Base-by-base conservation (phyloP, 495 filamentous ascomycete genomes). In the Penicillium crystallinum region DNA sequence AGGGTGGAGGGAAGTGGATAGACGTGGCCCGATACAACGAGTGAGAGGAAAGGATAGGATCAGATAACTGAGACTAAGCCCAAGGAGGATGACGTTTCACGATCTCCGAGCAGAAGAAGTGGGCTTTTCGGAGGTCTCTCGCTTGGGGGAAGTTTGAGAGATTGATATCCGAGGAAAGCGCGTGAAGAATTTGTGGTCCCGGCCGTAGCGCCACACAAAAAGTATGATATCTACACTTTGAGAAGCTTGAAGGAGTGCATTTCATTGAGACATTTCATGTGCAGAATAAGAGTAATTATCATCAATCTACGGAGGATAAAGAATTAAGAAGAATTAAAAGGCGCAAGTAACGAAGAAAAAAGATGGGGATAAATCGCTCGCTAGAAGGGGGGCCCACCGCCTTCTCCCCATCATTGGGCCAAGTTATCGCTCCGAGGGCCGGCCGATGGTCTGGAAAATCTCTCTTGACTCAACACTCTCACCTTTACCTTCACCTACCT, bases 381-480 rank as follows among this genome's bases (percentile, higher is more conserved):
- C 37, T 48, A 50, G 33, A 19, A 12, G n/a, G 29, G 29, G n/a
- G 29, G 18, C 31, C 55, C 48, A 62, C 50, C 55, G 49, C 55
- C 55, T 50, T 48, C 46, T 21, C 46, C 38, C 54, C 27, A 30
- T 47, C 33, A 51, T 58, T 55, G 33, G 56, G 41, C 30, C 49
- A 17, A 52, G 39, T 58, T 46, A 53, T 53, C 58, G 56, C 62
- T 59, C 59, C 59, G 62, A 68, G 40, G 48, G 31, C 55, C 64
- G 54, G 63, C 62, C 65, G 58, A 64, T 58, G 45, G 60, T 64
- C 63, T 58, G 44, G 53, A 64, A 64, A 64, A 58, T 62, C 58
- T 58, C 48, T 49, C 43, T 47, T 42, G 49, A 45, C 54, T 59
- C 42, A 41, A 34, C 46, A 41, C 46, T 53, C 46, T 62, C 57